Conservation (phyloP, 306 rosid species). For the Pyrus bretschneideri region DNA sequence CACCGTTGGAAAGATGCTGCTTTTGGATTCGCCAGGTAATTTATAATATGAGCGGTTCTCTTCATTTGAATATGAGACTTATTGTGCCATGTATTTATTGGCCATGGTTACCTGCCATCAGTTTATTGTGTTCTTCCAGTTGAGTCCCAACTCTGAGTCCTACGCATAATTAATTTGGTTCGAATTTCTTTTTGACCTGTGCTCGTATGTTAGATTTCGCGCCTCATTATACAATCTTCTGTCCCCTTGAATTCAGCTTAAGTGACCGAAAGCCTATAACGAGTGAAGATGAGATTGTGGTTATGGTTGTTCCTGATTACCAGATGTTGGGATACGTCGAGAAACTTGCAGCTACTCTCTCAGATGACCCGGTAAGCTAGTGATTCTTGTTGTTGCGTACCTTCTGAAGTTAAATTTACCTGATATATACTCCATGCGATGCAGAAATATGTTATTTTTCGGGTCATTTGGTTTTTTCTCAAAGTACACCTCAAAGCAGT, state of each 20-base stretch:
- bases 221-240: conserved; percentile 3
- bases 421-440: neutral
- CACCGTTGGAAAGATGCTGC: conserved; percentile 74
- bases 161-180: too few relatives aligned
- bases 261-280: conserved; percentile 81
- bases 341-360: conserved; percentile 75
- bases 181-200: neutral
- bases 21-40: conserved; percentile 82
- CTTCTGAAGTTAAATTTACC: neutral
- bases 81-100: too few relatives aligned
- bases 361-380: conserved; percentile 63
- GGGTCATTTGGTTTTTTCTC: neutral
- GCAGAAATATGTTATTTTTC: neutral
- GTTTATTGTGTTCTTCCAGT: too few relatives aligned
- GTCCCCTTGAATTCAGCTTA: conserved; percentile 49
- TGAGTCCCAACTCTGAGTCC: too few relatives aligned
- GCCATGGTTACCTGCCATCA: too few relatives aligned
- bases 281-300: conserved; percentile 83
- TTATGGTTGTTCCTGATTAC: conserved; percentile 92
- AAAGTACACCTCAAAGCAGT: neutral
- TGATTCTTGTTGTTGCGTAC: neutral
- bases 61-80: too few relatives aligned
- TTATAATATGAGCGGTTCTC: neutral
- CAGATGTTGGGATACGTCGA: conserved; percentile 90
- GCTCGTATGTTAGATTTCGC: too few relatives aligned